Percentiles rank a stretch among this genome's conserved stretches.
These are phyloP conservation scores for Sanghuangporus baumii DNA, from an alignment of 1,284 basidiomycete species.

Conservation along the genomic window DNA sequence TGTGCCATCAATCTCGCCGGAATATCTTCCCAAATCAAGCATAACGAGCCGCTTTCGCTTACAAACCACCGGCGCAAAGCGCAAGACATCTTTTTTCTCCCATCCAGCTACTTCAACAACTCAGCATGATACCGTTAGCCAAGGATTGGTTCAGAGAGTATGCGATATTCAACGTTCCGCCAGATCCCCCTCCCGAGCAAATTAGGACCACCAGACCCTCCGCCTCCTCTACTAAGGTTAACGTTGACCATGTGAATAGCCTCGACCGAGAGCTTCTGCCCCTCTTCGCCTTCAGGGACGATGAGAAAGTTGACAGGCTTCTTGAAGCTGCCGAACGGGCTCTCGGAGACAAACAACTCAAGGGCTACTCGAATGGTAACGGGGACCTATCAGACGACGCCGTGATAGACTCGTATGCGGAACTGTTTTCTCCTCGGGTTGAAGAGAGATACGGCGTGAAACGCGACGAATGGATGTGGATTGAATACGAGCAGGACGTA, in stretches of 20 bases:
- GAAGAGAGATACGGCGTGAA: background rate
- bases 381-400: background rate
- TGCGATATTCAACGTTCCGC: background rate
- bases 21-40: too few species aligned
- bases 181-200: background rate
- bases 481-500: background rate
- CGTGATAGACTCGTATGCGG: background rate
- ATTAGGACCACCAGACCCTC: background rate
- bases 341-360: background rate
- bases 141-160: background rate
- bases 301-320: background rate
- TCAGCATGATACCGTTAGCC: background rate
- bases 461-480: background rate
- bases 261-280: background rate
- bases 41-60: too few species aligned
- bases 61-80: too few species aligned
- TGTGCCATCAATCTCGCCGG: too few species aligned
- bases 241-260: background rate
- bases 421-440: background rate
- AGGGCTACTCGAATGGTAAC: background rate
- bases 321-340: background rate
- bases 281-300: background rate
- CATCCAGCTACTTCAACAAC: background rate
- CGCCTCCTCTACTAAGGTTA: background rate
- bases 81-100: too few species aligned